Conservation (phyloP, 768 basidiomycete species). For the Suillus subaureus region DNA sequence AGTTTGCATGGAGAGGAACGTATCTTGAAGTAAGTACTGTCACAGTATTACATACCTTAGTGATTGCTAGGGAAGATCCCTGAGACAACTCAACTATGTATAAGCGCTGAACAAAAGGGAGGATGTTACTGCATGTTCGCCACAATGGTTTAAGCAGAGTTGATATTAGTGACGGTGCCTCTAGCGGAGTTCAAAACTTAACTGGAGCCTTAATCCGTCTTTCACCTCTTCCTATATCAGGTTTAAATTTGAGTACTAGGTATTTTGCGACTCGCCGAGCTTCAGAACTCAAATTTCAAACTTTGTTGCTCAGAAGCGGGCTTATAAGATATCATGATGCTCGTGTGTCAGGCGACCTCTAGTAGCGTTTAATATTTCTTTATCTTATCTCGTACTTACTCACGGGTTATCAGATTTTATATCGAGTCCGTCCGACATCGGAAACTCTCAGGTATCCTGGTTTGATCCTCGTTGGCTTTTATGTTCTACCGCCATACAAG, state of each 20-base stretch:
- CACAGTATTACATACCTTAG: background rate
- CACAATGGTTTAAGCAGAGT: background rate
- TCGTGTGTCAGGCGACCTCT: background rate
- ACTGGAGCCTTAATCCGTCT: background rate
- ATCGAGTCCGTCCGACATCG: slow-evolving; percentile 77
- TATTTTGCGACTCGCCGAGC: background rate
- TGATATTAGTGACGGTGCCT: background rate
- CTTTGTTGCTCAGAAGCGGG: background rate
- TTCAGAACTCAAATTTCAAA: background rate
- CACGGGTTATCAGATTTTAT: background rate
- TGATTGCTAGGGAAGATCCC: background rate
- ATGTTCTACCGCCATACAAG: too few relatives aligned
- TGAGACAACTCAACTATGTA: background rate
- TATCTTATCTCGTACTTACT: slow-evolving; percentile 2
- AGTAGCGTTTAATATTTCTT: background rate
- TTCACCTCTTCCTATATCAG: background rate
- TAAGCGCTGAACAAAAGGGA: background rate
- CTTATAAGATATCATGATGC: background rate
- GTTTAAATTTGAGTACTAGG: background rate
- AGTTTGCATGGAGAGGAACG: background rate
- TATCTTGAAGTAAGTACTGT: slow-evolving; percentile 2
- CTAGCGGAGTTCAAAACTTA: background rate
- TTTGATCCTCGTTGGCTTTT: slow-evolving; percentile 87
- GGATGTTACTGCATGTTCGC: background rate
- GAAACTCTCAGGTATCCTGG: slow-evolving; percentile 74